A percentile compares a stretch with the other conserved stretches of the same genome.
Conservation (phyloP, 2,329 filamentous ascomycete species). For the Arthrobotrys musiformis region DNA sequence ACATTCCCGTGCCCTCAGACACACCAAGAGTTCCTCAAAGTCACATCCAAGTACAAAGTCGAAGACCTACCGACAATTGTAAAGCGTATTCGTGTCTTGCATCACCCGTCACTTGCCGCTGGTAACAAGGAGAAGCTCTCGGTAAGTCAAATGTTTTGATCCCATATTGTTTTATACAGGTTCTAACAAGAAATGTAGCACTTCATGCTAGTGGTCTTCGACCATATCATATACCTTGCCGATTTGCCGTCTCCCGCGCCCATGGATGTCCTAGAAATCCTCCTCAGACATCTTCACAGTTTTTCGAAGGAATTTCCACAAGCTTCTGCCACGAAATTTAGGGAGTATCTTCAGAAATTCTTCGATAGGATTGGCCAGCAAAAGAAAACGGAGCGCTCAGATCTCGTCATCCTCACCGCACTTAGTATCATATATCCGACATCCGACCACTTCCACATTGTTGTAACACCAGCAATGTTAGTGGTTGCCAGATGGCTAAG, state of each 20-base stretch:
- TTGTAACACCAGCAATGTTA: constrained; percentile 88
- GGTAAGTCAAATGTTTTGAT: constrained; percentile 64
- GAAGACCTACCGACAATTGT: constrained; percentile 80
- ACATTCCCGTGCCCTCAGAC: constrained; percentile 86
- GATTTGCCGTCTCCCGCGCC: constrained; percentile 67
- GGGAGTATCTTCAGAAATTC: constrained; percentile 73
- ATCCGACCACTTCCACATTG: constrained; percentile 95
- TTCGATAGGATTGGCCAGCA: constrained; percentile 66
- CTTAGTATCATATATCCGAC: constrained; percentile 89
- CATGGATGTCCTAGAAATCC: constrained; percentile 77
- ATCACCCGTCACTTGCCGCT: constrained; percentile 85
- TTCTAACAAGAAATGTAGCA: constrained; percentile 40
- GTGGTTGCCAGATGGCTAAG: constrained; percentile 85
- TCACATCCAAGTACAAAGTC: constrained; percentile 71
- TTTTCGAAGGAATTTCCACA: constrained; percentile 85
- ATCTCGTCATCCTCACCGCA: constrained; percentile 84
- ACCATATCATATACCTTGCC: constrained; percentile 71
- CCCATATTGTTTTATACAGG: constrained; percentile 50
- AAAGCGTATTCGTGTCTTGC: constrained; percentile 88
- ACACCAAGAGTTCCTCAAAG: constrained; percentile 76
- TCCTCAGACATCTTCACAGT: constrained; percentile 92
- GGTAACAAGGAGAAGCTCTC: constrained; percentile 86
- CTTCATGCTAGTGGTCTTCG: constrained; percentile 66
- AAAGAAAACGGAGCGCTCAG: constrained; percentile 66
- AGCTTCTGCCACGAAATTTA: constrained; percentile 80